A percentile compares a stretch with the other conserved stretches of the same genome.
phyloP scores from a whole-genome alignment of 2,329 filamentous ascomycete species.

The Xylariaceae sp. region DNA sequence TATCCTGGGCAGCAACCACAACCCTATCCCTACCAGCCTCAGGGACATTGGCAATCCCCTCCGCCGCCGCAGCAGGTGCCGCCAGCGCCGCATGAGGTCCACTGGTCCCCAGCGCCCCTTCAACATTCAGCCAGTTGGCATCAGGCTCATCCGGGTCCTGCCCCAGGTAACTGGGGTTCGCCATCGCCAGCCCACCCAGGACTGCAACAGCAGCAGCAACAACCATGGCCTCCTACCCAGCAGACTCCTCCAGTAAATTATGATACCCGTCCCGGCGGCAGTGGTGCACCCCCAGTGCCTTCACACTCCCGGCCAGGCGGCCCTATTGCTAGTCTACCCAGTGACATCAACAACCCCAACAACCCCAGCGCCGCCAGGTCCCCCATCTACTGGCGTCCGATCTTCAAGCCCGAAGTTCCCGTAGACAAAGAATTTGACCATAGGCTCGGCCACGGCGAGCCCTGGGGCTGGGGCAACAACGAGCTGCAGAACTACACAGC shows the following conservation, averaged over 20 bases:
- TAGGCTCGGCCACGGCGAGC: conserved; percentile 48
- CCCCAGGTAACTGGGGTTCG: too few species aligned
- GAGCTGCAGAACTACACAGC: conserved; percentile 56
- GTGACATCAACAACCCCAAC: conserved; percentile 2
- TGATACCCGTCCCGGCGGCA: conserved; percentile 15
- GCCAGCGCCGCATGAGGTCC: conserved; percentile 5
- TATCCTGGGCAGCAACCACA: conserved; percentile 24
- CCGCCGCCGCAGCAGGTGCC: conserved; percentile 8
- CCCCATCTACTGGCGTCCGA: conserved; percentile 53
- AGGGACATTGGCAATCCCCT: conserved; percentile 14
- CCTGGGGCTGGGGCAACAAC: conserved; percentile 60
- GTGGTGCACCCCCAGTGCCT: conserved; percentile 21
- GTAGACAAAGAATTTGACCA: conserved; percentile 50
- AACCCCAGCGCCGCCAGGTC: too few species aligned
- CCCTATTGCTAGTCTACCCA: conserved; percentile 4
- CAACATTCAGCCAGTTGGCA: too few species aligned
- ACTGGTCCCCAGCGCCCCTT: too few species aligned
- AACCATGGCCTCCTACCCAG: too few species aligned
- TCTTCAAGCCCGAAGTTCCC: conserved; percentile 43
- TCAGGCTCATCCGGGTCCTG: too few species aligned
- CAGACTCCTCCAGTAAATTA: conserved; percentile 17
- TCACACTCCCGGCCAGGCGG: conserved; percentile 17
- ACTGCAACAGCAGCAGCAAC: too few species aligned
- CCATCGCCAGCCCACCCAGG: too few species aligned
- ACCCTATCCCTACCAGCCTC: conserved; percentile 9